phyloP scores from a whole-genome alignment of 164 flowering plant genomes.

The Nelumbo lutea region DNA sequence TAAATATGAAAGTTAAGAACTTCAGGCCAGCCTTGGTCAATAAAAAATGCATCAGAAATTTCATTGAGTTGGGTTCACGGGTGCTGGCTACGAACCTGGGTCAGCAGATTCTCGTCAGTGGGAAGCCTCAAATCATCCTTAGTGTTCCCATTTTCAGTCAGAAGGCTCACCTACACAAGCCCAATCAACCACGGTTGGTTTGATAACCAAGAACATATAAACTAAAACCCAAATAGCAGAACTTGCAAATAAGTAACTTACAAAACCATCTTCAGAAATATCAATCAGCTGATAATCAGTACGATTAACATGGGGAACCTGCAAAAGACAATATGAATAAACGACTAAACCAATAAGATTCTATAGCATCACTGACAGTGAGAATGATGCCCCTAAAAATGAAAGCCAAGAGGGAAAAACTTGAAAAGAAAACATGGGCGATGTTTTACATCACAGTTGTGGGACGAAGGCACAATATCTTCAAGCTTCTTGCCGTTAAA shows the following conservation, averaged over 20 bases:
- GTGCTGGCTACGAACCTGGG: constrained; percentile 22
- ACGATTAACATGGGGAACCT: constrained; percentile 53
- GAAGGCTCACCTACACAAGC: constrained; percentile 27
- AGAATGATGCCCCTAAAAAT: too few species aligned
- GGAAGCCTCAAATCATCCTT: constrained; percentile 38
- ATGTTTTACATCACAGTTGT: constrained; percentile 23
- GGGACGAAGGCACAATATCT: constrained; percentile 35
- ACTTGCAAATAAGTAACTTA: constrained; percentile 18
- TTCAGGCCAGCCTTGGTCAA: not conserved
- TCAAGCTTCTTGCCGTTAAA: constrained; percentile 35
- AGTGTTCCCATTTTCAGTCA: constrained; percentile 36
- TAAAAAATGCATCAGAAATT: not conserved
- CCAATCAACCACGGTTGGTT: not conserved
- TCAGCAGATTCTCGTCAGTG: constrained; percentile 32
- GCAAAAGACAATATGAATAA: constrained; percentile 2
- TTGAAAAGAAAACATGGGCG: not conserved
- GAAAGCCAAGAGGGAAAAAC: not conserved
- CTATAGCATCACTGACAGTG: not conserved
- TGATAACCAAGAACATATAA: not conserved
- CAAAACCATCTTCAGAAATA: constrained; percentile 53
- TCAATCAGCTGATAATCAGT: constrained; percentile 51
- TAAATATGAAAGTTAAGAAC: too few species aligned
- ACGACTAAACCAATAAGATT: not conserved
- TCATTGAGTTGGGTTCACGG: constrained; percentile 3
- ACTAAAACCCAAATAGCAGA: not conserved